phyloP scores from a whole-genome alignment of 768 basidiomycete species.

The Neoboletus magnificus region DNA sequence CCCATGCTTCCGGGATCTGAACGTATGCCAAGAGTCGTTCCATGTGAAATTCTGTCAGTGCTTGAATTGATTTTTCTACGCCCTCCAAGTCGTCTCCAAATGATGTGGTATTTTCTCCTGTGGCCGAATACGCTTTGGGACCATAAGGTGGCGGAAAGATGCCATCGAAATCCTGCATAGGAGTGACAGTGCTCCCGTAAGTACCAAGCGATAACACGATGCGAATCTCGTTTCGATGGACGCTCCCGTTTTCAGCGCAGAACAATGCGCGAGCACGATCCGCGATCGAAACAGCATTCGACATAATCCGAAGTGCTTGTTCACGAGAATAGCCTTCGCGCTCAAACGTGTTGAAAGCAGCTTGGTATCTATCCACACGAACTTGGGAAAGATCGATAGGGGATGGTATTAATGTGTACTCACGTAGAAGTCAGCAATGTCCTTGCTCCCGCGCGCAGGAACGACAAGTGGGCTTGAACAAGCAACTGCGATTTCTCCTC shows the following conservation, averaged over 20 bases:
- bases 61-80: slow-evolving; percentile 40
- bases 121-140: slow-evolving; percentile 42
- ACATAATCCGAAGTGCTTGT: slow-evolving; percentile 49
- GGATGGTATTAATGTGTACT: not conserved
- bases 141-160: slow-evolving; percentile 76
- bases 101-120: slow-evolving; percentile 39
- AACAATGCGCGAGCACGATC: slow-evolving; percentile 41
- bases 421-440: slow-evolving; percentile 72
- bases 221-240: slow-evolving; percentile 29
- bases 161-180: slow-evolving; percentile 72
- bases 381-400: not conserved
- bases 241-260: slow-evolving; percentile 20
- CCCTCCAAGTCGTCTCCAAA: slow-evolving; percentile 38
- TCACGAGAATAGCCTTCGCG: slow-evolving; percentile 45
- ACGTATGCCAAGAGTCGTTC: slow-evolving; percentile 57
- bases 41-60: slow-evolving; percentile 60
- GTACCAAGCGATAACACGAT: slow-evolving; percentile 74
- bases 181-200: slow-evolving; percentile 62
- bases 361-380: slow-evolving; percentile 55
- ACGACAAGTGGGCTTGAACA: slow-evolving; percentile 57
- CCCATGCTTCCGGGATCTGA: slow-evolving; percentile 49
- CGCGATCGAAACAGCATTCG: slow-evolving; percentile 51
- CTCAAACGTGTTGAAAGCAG: slow-evolving; percentile 51
- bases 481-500: slow-evolving; percentile 46
- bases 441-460: slow-evolving; percentile 61